phyloP scores from a whole-genome alignment of 768 basidiomycete genomes.

The Boletus rex-veris region DNA sequence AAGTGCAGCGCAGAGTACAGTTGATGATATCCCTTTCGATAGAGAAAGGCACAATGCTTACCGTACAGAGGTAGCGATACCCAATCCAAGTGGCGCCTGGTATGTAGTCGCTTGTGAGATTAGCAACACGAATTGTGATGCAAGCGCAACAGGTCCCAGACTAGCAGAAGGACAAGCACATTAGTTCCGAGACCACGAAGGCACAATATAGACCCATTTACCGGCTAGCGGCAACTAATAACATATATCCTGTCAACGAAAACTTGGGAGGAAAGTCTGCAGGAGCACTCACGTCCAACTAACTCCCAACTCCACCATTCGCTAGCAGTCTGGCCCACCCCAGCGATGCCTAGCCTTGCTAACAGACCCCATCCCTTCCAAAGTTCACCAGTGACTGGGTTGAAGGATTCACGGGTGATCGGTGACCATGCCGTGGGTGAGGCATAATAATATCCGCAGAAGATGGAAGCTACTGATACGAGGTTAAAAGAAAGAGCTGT shows the following conservation, averaged over 20 bases:
- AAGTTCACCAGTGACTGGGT: conserved; percentile 56
- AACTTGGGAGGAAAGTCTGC: neutral
- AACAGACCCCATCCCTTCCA: conserved; percentile 69
- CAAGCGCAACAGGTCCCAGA: conserved; percentile 76
- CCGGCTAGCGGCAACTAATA: conserved; percentile 54
- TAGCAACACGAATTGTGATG: conserved; percentile 83
- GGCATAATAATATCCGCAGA: conserved; percentile 60
- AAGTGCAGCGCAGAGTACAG: neutral
- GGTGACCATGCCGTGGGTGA: conserved; percentile 75
- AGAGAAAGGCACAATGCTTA: conserved; percentile 29
- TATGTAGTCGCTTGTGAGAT: conserved; percentile 72
- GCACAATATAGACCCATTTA: conserved; percentile 19
- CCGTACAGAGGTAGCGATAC: conserved; percentile 84
- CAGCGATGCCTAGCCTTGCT: conserved; percentile 74
- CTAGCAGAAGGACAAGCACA: conserved; percentile 36
- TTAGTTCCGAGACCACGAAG: neutral
- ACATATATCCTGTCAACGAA: neutral
- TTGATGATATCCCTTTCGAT: neutral
- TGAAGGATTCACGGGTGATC: conserved; percentile 18
- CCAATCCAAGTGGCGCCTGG: conserved; percentile 80
- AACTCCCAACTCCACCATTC: conserved; percentile 99
- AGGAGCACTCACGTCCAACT: conserved; percentile 41
- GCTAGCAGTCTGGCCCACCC: conserved; percentile 75
- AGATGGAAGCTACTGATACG: conserved; percentile 56
- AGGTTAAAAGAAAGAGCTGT: conserved; percentile 88